These are phyloP conservation scores for Gossypium raimondii DNA, from an alignment of 345 rosid genomes.

Conservation along the genomic window DNA sequence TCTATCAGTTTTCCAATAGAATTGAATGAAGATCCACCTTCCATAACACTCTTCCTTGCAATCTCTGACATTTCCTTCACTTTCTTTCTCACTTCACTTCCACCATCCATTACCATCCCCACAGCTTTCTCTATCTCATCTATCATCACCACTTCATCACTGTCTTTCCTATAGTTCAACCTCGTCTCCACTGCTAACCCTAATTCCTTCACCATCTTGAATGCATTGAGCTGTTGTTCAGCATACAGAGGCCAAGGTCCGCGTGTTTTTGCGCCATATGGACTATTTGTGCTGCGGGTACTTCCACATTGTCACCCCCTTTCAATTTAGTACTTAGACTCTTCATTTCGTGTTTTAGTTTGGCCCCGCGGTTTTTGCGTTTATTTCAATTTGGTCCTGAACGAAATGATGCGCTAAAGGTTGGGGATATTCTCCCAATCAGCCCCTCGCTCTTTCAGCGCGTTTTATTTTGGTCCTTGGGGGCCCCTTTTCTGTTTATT, in stretches of 20 bases:
- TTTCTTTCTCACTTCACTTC: constrained; percentile 18
- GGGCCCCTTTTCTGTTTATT: too few relatives aligned
- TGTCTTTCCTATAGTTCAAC: not conserved
- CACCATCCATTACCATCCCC: not conserved
- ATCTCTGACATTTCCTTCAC: constrained; percentile 10
- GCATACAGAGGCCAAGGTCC: not conserved
- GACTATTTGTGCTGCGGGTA: too few relatives aligned
- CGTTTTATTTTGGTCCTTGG: too few relatives aligned
- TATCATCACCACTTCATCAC: not conserved
- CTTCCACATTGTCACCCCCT: too few relatives aligned
- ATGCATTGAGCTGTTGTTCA: constrained; percentile 4
- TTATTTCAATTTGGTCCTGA: too few relatives aligned
- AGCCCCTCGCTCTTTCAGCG: too few relatives aligned
- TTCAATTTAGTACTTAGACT: too few relatives aligned
- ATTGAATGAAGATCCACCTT: constrained; percentile 3
- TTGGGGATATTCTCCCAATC: too few relatives aligned
- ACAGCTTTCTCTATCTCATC: constrained; percentile 1
- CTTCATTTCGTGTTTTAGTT: too few relatives aligned
- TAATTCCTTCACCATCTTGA: not conserved
- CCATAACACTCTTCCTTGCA: not conserved
- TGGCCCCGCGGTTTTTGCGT: too few relatives aligned
- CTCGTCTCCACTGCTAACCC: constrained; percentile 1
- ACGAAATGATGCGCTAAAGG: too few relatives aligned
- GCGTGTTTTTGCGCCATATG: too few relatives aligned
- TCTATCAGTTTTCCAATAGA: constrained; percentile 6